phyloP scores from a whole-genome alignment of 495 filamentous ascomycete species.

The Tuber borchii region DNA sequence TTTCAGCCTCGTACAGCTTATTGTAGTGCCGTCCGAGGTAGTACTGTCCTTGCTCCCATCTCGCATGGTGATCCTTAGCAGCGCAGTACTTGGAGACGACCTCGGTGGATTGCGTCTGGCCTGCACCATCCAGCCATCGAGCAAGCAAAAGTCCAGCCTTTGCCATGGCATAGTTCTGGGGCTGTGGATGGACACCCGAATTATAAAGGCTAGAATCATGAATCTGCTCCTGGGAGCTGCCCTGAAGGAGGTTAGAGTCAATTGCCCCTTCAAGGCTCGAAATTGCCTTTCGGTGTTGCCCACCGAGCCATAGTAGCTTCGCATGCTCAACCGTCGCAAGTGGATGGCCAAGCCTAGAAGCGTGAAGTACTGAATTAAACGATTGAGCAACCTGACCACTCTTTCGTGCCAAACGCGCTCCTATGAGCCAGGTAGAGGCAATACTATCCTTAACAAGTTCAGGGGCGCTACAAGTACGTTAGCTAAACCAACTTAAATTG shows the following conservation, averaged over 20 bases:
- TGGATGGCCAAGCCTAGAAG: conserved; percentile 71
- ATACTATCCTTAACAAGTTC: conserved; percentile 57
- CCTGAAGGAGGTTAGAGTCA: conserved; percentile 58
- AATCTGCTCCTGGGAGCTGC: conserved; percentile 10
- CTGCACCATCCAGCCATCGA: conserved; percentile 92
- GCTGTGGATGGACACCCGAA: background rate
- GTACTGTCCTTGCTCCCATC: conserved; percentile 96
- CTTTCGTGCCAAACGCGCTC: conserved; percentile 79
- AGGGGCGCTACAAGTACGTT: conserved; percentile 20
- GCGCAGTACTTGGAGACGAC: conserved; percentile 72
- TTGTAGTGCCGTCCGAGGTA: conserved; percentile 97
- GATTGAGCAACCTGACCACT: conserved; percentile 72
- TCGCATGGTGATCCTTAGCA: conserved; percentile 47
- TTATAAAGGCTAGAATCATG: conserved; percentile 15
- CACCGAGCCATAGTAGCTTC: conserved; percentile 86
- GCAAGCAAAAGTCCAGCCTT: conserved; percentile 56
- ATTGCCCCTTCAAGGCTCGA: conserved; percentile 81
- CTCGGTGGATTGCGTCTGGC: conserved; percentile 74
- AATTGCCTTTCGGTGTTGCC: conserved; percentile 90
- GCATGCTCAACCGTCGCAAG: conserved; percentile 90
- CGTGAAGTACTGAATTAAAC: conserved; percentile 87
- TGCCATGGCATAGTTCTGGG: conserved; percentile 32
- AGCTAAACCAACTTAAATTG: background rate
- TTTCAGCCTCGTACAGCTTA: conserved; percentile 86
- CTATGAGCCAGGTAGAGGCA: conserved; percentile 77